phyloP scores from a whole-genome alignment of 2,329 filamentous ascomycete genomes.

The Fusarium equiseti region DNA sequence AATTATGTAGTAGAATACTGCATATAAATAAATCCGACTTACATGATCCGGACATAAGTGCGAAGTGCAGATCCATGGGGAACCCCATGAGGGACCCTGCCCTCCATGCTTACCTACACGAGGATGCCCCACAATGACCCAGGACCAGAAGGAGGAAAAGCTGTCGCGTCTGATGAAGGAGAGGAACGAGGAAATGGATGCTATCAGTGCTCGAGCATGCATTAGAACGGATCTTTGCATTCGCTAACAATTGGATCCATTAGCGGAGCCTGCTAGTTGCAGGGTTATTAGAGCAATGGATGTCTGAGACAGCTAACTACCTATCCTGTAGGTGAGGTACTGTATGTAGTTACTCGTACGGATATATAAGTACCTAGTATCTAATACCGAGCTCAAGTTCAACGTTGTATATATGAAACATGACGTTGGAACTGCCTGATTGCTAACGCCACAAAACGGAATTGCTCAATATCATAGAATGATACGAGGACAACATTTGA shows the following conservation, averaged over 20 bases:
- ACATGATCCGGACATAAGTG: slow-evolving; percentile 15
- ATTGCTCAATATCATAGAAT: background rate
- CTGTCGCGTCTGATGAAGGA: background rate
- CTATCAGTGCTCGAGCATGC: slow-evolving; percentile 6
- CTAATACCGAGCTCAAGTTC: background rate
- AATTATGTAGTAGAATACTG: background rate
- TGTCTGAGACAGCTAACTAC: background rate
- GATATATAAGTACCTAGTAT: background rate
- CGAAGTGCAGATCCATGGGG: slow-evolving; percentile 23
- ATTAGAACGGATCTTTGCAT: slow-evolving; percentile 19
- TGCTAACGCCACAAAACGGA: background rate
- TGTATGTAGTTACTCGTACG: background rate
- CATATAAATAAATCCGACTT: slow-evolving; percentile 5
- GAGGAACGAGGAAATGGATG: slow-evolving; percentile 1
- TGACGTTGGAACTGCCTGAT: background rate
- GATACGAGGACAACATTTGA: background rate
- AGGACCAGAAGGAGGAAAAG: slow-evolving; percentile 18
- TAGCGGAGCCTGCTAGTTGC: background rate
- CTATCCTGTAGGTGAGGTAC: background rate
- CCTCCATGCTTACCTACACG: slow-evolving; percentile 15
- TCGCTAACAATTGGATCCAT: background rate
- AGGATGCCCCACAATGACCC: slow-evolving; percentile 21
- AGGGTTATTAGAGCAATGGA: background rate
- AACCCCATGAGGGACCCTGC: slow-evolving; percentile 20
- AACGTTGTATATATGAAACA: slow-evolving; percentile 13